phyloP scores from a whole-genome alignment of 768 basidiomycete genomes.

The Tricholoma matsutake region DNA sequence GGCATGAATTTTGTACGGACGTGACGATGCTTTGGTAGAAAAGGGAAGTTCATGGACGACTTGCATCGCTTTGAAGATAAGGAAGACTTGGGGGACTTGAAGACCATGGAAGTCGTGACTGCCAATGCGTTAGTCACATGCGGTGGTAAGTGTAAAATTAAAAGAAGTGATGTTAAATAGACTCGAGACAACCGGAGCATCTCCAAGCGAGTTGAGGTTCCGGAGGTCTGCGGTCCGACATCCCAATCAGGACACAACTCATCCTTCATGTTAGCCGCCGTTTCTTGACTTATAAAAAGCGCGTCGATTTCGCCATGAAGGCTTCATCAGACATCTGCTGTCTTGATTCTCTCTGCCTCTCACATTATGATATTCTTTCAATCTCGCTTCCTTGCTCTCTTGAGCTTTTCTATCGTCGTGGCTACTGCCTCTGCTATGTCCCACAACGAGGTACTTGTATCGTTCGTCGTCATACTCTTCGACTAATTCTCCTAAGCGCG shows the following conservation, averaged over 20 bases:
- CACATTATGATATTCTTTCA: slow-evolving; percentile 2
- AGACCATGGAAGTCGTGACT: not conserved
- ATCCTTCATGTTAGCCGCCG: not conserved
- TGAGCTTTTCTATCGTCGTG: slow-evolving; percentile 4
- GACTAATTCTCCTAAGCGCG: not conserved
- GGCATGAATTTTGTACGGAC: slow-evolving; percentile 1
- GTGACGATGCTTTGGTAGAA: slow-evolving; percentile 11
- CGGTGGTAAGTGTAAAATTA: too few species aligned
- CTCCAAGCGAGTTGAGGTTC: too few species aligned
- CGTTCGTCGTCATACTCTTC: not conserved
- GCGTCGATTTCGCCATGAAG: not conserved
- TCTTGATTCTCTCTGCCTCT: not conserved
- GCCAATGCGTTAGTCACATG: too few species aligned
- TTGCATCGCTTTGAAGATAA: slow-evolving; percentile 4
- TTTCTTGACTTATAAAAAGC: not conserved
- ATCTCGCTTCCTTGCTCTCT: slow-evolving; percentile 5
- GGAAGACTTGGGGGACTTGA: not conserved
- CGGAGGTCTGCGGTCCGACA: too few species aligned
- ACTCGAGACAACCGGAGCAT: too few species aligned
- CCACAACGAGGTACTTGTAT: not conserved
- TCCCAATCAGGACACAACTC: not conserved
- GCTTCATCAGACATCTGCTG: not conserved
- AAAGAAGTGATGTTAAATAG: not conserved
- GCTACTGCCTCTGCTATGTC: not conserved
- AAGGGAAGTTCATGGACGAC: slow-evolving; percentile 5